Conservation (phyloP, 2,329 filamentous ascomycete species). For the Gremmenia infestans region DNA sequence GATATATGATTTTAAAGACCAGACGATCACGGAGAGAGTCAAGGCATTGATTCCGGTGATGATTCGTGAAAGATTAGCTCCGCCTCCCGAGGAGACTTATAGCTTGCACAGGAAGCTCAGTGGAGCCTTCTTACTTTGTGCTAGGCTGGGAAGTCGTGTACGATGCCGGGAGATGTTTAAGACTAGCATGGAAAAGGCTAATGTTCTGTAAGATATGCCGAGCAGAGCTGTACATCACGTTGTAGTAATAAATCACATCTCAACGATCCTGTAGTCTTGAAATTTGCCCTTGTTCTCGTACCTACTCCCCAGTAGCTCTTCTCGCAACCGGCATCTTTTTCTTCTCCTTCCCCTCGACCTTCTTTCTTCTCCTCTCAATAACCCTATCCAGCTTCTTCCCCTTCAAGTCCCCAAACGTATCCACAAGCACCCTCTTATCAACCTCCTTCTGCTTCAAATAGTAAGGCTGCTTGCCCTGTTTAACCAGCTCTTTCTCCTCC, state of each 20-base stretch:
- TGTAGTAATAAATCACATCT: slow-evolving; percentile 9
- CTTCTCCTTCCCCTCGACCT: slow-evolving; percentile 79
- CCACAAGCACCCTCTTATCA: slow-evolving; percentile 77
- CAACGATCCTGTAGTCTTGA: not conserved
- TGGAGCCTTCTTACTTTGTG: slow-evolving; percentile 90
- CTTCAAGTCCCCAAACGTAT: slow-evolving; percentile 79
- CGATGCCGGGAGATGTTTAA: slow-evolving; percentile 76
- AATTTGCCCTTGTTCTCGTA: not conserved
- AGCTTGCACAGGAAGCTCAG: slow-evolving; percentile 91
- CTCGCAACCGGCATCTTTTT: slow-evolving; percentile 61
- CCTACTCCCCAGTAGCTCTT: slow-evolving; percentile 34
- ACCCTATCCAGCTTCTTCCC: slow-evolving; percentile 77
- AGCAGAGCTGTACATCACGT: not conserved
- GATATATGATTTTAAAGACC: slow-evolving; percentile 85
- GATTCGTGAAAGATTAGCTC: slow-evolving; percentile 80
- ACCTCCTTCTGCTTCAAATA: slow-evolving; percentile 90
- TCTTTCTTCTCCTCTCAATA: slow-evolving; percentile 86
- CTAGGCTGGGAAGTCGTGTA: slow-evolving; percentile 77
- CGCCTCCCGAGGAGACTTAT: slow-evolving; percentile 96
- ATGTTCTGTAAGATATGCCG: slow-evolving; percentile 1
- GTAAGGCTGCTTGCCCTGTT: slow-evolving; percentile 86
- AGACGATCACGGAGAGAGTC: slow-evolving; percentile 95
- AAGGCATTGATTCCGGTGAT: slow-evolving; percentile 85
- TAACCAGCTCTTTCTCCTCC: slow-evolving; percentile 78
- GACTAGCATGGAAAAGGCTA: slow-evolving; percentile 30